Base-by-base conservation (phyloP, 106 monocot species). In the Ottelia alismoides region DNA sequence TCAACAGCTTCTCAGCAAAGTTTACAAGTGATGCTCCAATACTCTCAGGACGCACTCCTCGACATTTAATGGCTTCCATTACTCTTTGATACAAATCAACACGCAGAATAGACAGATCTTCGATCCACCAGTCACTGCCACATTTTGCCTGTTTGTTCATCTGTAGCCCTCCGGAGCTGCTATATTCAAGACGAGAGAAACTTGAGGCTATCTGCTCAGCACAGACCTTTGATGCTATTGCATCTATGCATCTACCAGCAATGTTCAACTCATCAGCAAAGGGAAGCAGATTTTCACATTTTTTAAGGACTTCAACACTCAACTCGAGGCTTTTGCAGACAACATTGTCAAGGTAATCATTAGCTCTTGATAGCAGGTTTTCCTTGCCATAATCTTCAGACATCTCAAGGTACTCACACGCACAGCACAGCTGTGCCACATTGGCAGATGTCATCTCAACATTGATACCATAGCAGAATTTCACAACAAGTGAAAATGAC, bases 381-480 rank as follows among this genome's bases (percentile, higher is more conserved):
- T 53, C 73, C 2, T 32, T 49, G 11, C 66, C 60, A 56, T 77
- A 73, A 55, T 77, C 72, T 20, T 82, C 82, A 18, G 73, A 70
- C 82, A 82, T 77, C 52, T 82, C 77, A 27, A 82, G 77, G 65
- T 77, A 82, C 44, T 73, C 58, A 26, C 77, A 82, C 10, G 59
- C 62, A 58, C 83, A 74, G 30, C 32, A 60, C 21, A 83, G 61
- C 40, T 70, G 73, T n/a, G 73, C 82, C 46, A 70, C 74, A 56
- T 78, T 78, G 20, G 45, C 19, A 18, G 82, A 54, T 5, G 74
- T 74, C 16, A 77, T 82, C 62, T 82, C 82, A 35, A 82, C 76
- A 22, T 82, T 73, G 18, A 82, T 51, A 12, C 77, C 82, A 44
- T 82, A 82, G 72, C 82, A 82, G 28, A 82, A 82, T 66, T 82